phyloP scores from a whole-genome alignment of 345 rosid genomes.

The Syzygium grande region DNA sequence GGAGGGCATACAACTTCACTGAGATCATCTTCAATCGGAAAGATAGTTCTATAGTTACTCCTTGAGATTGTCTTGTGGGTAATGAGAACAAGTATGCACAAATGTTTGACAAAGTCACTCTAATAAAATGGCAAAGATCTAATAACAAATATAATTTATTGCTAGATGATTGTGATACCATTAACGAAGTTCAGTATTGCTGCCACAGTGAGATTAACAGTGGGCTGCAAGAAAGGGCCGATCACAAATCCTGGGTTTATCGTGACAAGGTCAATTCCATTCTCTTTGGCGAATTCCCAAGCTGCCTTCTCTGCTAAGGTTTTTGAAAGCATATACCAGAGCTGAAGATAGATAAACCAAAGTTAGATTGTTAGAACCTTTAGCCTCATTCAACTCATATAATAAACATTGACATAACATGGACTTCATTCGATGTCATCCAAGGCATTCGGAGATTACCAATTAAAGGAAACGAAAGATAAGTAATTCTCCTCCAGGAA shows the following conservation, averaged over 20 bases:
- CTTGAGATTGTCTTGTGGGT: neutral
- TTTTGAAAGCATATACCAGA: slow-evolving; percentile 32
- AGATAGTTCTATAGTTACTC: neutral
- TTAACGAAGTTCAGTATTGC: neutral
- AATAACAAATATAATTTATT: neutral
- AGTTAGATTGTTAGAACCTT: neutral
- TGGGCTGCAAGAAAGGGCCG: slow-evolving; percentile 37
- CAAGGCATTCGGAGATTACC: neutral
- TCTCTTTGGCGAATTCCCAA: slow-evolving; percentile 30
- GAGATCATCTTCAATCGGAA: neutral
- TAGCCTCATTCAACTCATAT: neutral
- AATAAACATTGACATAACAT: neutral
- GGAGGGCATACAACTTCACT: neutral
- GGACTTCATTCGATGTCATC: neutral
- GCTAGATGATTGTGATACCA: neutral
- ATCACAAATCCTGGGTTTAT: slow-evolving; percentile 30
- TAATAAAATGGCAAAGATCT: neutral
- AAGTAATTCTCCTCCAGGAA: neutral
- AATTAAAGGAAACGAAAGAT: neutral
- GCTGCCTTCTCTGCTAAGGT: slow-evolving; percentile 41
- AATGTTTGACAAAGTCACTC: neutral
- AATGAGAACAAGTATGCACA: neutral
- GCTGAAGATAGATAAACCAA: slow-evolving; percentile 3
- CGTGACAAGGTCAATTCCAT: slow-evolving; percentile 28
- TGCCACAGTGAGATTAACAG: slow-evolving; percentile 7